Evolutionary conservation across 371 early-diverging fungal species (phyloP).

Genomic region (Saksenaea vasiformis): DNA sequence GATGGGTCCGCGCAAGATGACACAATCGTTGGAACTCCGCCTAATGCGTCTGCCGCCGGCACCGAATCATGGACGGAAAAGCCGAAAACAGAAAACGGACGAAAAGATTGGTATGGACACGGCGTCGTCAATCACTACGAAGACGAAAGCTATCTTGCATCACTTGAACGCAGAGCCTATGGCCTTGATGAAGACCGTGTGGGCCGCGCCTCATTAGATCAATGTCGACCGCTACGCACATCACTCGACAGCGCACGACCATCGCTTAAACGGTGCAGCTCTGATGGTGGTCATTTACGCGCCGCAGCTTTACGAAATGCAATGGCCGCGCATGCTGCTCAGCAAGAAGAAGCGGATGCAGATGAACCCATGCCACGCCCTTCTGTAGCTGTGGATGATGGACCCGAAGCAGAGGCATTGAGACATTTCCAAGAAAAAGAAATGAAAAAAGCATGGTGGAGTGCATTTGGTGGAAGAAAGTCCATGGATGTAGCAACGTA

Average conservation of each 20-base stretch:
- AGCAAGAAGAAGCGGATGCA: conserved; percentile 8
- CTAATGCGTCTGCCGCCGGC: conserved; percentile 7
- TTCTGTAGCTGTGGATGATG: conserved; percentile 25
- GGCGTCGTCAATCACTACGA: conserved; percentile 27
- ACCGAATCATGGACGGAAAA: conserved; percentile 10
- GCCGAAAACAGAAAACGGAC: conserved; percentile 1
- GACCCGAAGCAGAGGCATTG: conserved; percentile 30
- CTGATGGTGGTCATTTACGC: conserved; percentile 43
- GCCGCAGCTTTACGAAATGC: conserved; percentile 44
- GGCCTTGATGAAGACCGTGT: conserved; percentile 13
- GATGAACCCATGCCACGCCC: conserved; percentile 28
- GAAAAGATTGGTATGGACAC: conserved; percentile 27
- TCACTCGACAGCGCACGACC: conserved; percentile 8
- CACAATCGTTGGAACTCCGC: conserved; percentile 8
- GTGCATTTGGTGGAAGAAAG: conserved; percentile 33
- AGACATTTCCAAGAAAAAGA: conserved; percentile 31
- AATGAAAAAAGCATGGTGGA: conserved; percentile 40
- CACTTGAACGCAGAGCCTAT: conserved; percentile 44
- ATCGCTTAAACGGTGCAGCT: conserved; percentile 41
- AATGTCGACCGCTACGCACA: background rate
- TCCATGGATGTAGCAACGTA: conserved; percentile 28
- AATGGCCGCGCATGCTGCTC: conserved; percentile 32
- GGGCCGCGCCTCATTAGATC: conserved; percentile 8
- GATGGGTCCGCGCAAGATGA: conserved; percentile 15
- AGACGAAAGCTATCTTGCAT: conserved; percentile 40